Evolutionary conservation across 768 basidiomycete genomes (phyloP), one percentile per base, ranked within the genome.

Genomic region (Tephrocybe sp.): DNA sequence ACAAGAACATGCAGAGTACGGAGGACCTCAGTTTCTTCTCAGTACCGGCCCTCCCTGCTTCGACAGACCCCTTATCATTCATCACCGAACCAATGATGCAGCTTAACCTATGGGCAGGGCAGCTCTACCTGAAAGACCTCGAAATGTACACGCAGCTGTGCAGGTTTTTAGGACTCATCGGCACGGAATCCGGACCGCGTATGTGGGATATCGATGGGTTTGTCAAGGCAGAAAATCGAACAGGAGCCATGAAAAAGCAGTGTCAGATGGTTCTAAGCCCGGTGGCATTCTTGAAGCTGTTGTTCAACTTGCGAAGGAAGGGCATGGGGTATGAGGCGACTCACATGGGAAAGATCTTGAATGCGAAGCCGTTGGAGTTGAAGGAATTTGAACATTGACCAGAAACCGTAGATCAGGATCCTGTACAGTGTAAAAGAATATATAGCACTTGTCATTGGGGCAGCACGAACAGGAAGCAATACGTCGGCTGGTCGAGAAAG

Each of bases 21-120:
- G 78, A 80, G 54, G 50, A 70, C 54, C 57, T 74, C 40, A 38
- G 45, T n/a, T 65, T 71, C 48, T 62, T 60, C 38, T 53, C 54
- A 20, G 42, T 70, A 42, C 73, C 70, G n/a, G 2, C 53, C 67
- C 1, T 20, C 24, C 12, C n/a, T 5, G 34, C 38, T 2, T 38
- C 38, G 8, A 65, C 63, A 58, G 45, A 44, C 7, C 51, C 61
- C 0, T 53, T 56, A 28, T 43, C 52, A 1, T 36, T 46, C 2
- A 32, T 50, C 15, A 8, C 42, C 62, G 8, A 65, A 64, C 23
- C 47, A 45, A 47, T 53, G 24, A 37, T 53, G 21, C 73, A 76
- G 40, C 61, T 79, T 30, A 76, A 73, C 33, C 52, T 78, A 25
- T 76, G 72, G 56, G 73, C 76, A 12, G 77, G 75, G 2, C 75